These are phyloP conservation scores for Alternaria longipes DNA, from an alignment of 2,329 filamentous ascomycete species.

Conservation along the genomic window DNA sequence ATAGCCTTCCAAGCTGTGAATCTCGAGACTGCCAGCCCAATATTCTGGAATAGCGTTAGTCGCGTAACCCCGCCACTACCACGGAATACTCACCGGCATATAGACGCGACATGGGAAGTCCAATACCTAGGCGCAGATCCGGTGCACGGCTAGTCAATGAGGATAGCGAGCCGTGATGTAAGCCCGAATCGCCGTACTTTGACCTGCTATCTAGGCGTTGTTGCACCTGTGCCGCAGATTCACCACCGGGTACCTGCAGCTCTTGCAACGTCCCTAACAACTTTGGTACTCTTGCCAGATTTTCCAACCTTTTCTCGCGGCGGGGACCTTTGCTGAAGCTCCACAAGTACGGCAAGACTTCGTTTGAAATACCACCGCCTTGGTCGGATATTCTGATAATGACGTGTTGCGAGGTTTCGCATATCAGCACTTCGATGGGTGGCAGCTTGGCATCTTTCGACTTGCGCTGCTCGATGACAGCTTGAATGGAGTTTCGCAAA, in stretches of 20 bases:
- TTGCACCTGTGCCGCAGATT: constrained; percentile 22
- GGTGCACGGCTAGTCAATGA: constrained; percentile 84
- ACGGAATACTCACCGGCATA: constrained; percentile 67
- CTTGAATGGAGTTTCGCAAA: constrained; percentile 92
- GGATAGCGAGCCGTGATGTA: constrained; percentile 71
- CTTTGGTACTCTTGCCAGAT: constrained; percentile 84
- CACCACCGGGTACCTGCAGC: constrained; percentile 61
- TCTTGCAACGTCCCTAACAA: constrained; percentile 96
- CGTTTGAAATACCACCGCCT: constrained; percentile 87
- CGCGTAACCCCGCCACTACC: not conserved
- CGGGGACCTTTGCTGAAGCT: constrained; percentile 94
- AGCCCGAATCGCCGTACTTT: constrained; percentile 34
- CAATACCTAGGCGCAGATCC: constrained; percentile 88
- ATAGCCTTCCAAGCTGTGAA: constrained; percentile 94
- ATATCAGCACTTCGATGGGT: constrained; percentile 92
- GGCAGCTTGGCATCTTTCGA: constrained; percentile 65
- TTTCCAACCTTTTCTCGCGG: constrained; percentile 78
- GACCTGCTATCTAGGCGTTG: constrained; percentile 32
- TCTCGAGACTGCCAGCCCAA: constrained; percentile 90
- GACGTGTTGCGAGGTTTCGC: constrained; percentile 92
- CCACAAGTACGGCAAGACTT: constrained; percentile 90
- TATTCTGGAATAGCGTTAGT: constrained; percentile 67
- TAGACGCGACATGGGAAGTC: constrained; percentile 88
- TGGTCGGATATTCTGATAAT: constrained; percentile 96
- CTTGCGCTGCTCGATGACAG: constrained; percentile 78